Base-by-base conservation (phyloP, 2,329 filamentous ascomycete genomes). In the Diaporthe caulivora region DNA sequence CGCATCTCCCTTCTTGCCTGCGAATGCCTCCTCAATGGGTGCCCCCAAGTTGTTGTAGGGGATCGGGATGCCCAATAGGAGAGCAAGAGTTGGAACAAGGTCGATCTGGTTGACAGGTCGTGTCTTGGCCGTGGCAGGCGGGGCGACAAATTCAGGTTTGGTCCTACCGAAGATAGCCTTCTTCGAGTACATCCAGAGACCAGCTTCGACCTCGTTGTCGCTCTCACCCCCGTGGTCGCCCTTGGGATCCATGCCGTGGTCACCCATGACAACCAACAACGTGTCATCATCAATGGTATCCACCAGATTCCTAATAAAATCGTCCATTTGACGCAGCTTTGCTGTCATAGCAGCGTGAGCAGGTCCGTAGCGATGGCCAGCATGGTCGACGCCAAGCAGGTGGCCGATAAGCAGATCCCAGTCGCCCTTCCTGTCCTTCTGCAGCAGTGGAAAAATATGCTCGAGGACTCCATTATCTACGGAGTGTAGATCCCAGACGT, bases 201-300 rank as follows among this genome's bases (percentile, higher is more conserved):
- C 95, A 72, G 97, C 95, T 82, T 99, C 92, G 9, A 99, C 91
- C 82, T 99, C 97, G 76, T 98, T 95, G 77, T 98, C 94, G 42
- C 96, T 98, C 85, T 99, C 97, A 71, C 97, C 97, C n/a, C 97
- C 97, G 80, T 99, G 97, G 77, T 99, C 97, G 24, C 97, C 97
- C 84, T 99, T 98, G 75, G 90, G 87, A 82, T 99, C 97, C 97
- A 99, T 99, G 15, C 97, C 97, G 80, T 99, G 97, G 81, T 99
- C 97, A n/a, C 97, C 97, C 95, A 99, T 97, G 18, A 99, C 94
- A 26, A 99, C 91, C 47, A 99, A 86, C 29, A 99, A 86, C 0
- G 97, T 99, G 71, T 94, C 86, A 70, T 98, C 93, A 78, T 98
- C 96, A 24, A 99, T 86, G 4, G 86, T 86, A 0, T 89, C 86